Evolutionary conservation across 495 filamentous ascomycete species (phyloP), one percentile per base, ranked within the genome.

Genomic region (Talaromyces thailandensis): DNA sequence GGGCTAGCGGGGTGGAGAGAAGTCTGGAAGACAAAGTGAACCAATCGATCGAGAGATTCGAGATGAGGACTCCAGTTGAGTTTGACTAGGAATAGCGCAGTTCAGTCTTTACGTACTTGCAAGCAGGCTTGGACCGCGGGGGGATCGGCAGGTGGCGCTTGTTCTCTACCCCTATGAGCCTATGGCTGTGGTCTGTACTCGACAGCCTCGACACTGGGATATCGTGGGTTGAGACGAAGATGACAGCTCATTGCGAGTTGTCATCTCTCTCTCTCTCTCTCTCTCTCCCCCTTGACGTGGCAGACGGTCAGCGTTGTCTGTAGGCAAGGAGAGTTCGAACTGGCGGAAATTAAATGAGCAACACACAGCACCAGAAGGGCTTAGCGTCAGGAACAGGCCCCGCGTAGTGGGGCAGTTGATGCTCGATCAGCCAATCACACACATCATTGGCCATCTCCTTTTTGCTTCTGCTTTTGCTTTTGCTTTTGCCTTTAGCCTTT

Each of bases 311-410:
- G 43, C 9, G 43, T 28, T 53, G 50, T 26, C 12, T 2, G 48
- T 12, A 9, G 50, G n/a, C 25, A 28, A 26, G 45, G 23, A 53
- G 50, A 26, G 18, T 21, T 21, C 48, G 24, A 37, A 59, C n/a
- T 9, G 32, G 57, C 57, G 57, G 57, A 59, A 59, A 59, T 59
- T 23, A 48, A 26, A 25, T 3, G 11, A 21, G 32, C 3, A 43
- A 35, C 9, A n/a, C n/a, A n/a, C n/a, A n/a, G n/a, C n/a, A n/a
- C 57, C 35, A 59, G 37, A 43, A 21, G 11, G 57, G 57, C 18
- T 35, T 59, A 59, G 57, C 57, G 57, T 40, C 57, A 59, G 57
- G 57, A 40, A 59, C 57, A 16, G 24, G 2, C 32, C 57, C n/a
- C 31, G 57, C 57, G 18, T n/a, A 9, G 23, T 28, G 57, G 57